Conservation (phyloP, 2,329 filamentous ascomycete species). For the Coniochaeta sp. region DNA sequence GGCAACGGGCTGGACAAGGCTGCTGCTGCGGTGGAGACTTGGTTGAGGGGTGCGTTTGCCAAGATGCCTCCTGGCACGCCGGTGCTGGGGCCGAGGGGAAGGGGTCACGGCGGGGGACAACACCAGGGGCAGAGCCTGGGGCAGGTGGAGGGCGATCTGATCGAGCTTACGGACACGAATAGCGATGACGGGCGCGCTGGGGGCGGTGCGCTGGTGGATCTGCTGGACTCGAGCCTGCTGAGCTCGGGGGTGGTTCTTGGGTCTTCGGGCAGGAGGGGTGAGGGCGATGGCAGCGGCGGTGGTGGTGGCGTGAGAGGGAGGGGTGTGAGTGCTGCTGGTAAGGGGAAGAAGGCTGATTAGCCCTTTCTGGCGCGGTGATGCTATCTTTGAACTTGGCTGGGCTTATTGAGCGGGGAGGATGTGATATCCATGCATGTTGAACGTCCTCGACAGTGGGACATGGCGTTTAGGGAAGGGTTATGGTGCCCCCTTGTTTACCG, state of each 20-base stretch:
- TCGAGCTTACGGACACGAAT: slow-evolving; percentile 20
- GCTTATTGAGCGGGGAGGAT: neutral
- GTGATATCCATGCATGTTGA: slow-evolving; percentile 10
- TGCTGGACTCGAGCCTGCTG: slow-evolving; percentile 8
- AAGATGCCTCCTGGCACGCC: slow-evolving; percentile 48
- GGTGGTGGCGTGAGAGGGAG: slow-evolving; percentile 24
- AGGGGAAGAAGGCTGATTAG: slow-evolving; percentile 40
- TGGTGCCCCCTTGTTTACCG: slow-evolving; percentile 2
- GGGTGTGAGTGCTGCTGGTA: slow-evolving; percentile 13
- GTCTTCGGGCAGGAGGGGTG: slow-evolving; percentile 29
- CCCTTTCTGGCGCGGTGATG: neutral
- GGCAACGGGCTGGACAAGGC: slow-evolving; percentile 67
- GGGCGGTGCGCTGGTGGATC: neutral
- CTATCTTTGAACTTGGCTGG: neutral
- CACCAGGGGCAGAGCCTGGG: slow-evolving; percentile 9
- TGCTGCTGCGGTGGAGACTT: slow-evolving; percentile 80
- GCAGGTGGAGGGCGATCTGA: slow-evolving; percentile 17
- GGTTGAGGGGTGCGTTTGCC: slow-evolving; percentile 75
- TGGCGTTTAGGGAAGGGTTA: slow-evolving; percentile 4
- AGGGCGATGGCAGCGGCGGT: slow-evolving; percentile 24
- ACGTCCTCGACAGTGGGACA: neutral
- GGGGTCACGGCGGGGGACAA: slow-evolving; percentile 4
- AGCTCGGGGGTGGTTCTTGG: slow-evolving; percentile 15
- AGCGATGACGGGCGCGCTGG: slow-evolving; percentile 11
- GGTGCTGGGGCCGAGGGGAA: slow-evolving; percentile 24